Evolutionary conservation across 176 grass and related monocot genomes (phyloP), one percentile per base, ranked within the genome.

Genomic region (Lolium multiflorum): DNA sequence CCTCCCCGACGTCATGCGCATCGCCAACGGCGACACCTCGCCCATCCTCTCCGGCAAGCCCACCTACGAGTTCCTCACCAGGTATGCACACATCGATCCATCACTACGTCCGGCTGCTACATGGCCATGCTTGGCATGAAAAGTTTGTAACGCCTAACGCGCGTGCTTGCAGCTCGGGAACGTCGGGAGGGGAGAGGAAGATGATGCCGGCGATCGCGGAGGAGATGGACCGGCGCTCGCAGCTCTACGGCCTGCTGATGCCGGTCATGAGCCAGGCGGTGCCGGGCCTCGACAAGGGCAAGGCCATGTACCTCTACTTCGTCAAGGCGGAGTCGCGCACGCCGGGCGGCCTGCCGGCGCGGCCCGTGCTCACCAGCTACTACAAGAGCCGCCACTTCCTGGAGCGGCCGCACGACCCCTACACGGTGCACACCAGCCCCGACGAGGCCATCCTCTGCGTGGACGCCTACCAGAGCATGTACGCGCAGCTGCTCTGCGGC

Each of bases 381-480:
- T 93, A 93, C 91, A 79, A 80, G 56, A 93, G 91, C 85, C 88
- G 88, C 63, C 88, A 93, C 62, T 93, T 93, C 82, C 82, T 88
- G 0, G 86, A 90, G 48, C 88, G 91, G 0, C 88, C 88, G 0
- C 79, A 88, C 88, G 91, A 93, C 85, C 88, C 91, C 0, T 90
- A 85, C 82, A 93, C 88, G 38, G 91, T 90, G 48, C 84, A 93
- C 85, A 93, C 91, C 1, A 93, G 91, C 88, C 91, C 91, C 82
- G 82, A 89, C 71, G 88, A 87, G 77, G 85, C 91, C 24, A 65
- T 93, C 37, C 91, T 93, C 5, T 93, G 91, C 88, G 85, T 85
- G 3, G 91, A 93, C 85, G 54, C 91, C 52, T 79, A 88, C 85
- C 91, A 93, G 91, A 93, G 91, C 91, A 93, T 93, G 88, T 93